Percentiles rank a stretch among this genome's conserved stretches.
These are phyloP conservation scores for Endotrypanum monterogeii DNA, from an alignment of 208 protist genomes.

Conservation along the genomic window DNA sequence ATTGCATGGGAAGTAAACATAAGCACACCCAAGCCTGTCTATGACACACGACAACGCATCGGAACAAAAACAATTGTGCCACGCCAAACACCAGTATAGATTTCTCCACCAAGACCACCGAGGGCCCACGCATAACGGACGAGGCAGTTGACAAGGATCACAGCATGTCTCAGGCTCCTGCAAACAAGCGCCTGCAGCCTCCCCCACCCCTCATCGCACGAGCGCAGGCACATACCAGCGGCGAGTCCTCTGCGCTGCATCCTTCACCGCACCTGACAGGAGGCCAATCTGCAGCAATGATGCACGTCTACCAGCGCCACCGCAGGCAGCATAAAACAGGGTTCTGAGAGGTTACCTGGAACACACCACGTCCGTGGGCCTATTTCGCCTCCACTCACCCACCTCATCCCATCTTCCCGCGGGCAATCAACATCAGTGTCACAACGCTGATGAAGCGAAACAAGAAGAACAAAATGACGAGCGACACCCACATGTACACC, in stretches of 20 bases:
- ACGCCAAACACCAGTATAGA: too few relatives aligned
- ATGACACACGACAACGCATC: not conserved
- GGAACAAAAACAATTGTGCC: constrained; percentile 3
- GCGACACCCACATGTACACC: constrained; percentile 68
- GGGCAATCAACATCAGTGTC: constrained; percentile 30
- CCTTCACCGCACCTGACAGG: not conserved
- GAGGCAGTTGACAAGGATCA: not conserved
- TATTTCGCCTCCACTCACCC: too few relatives aligned
- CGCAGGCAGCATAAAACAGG: too few relatives aligned
- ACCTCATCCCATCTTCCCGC: not conserved
- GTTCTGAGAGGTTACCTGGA: too few relatives aligned
- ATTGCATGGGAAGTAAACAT: too few relatives aligned
- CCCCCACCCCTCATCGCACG: not conserved
- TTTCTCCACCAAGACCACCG: too few relatives aligned
- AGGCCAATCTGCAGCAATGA: not conserved
- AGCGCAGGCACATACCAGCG: not conserved
- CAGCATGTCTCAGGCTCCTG: not conserved
- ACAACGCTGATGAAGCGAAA: constrained; percentile 39
- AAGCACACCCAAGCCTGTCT: too few relatives aligned
- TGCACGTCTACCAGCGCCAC: too few relatives aligned
- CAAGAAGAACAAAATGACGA: constrained; percentile 54
- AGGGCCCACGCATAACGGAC: too few relatives aligned
- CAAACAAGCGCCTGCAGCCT: not conserved
- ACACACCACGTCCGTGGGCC: too few relatives aligned
- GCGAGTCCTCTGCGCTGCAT: not conserved